phyloP scores from a whole-genome alignment of 441 rosid species.

The Cnidoscolus chayamansa region DNA sequence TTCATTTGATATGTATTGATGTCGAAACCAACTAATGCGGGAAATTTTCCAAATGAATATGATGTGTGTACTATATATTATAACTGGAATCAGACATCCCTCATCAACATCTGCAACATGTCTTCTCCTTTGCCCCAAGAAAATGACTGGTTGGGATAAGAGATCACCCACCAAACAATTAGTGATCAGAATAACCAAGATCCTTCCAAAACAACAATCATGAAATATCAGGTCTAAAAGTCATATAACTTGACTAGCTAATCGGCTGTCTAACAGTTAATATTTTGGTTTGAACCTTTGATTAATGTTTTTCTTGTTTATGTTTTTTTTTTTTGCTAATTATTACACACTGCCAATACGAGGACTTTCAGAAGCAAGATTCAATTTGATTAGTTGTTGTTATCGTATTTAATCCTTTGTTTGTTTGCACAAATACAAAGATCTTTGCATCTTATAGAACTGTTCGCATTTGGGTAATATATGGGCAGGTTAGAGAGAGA shows the following conservation, averaged over 20 bases:
- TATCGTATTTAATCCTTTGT: not conserved
- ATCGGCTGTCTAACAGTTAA: not conserved
- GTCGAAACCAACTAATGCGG: not conserved
- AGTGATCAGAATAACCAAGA: too few species aligned
- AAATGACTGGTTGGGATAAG: not conserved
- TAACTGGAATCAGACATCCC: too few species aligned
- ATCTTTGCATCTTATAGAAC: not conserved
- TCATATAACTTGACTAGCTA: slow-evolving; percentile 14
- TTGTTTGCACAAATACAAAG: not conserved
- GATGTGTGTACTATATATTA: too few species aligned
- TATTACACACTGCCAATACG: not conserved
- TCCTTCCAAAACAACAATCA: not conserved
- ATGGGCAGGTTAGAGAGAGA: too few species aligned
- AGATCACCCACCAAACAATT: too few species aligned
- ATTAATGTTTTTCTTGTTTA: not conserved
- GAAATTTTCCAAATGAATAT: too few species aligned
- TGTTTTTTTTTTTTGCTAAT: not conserved
- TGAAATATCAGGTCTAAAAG: slow-evolving; percentile 12
- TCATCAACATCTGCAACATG: not conserved
- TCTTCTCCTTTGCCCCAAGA: not conserved
- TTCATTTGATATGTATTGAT: not conserved
- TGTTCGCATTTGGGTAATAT: too few species aligned
- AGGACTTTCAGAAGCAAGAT: not conserved
- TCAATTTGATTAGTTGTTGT: not conserved
- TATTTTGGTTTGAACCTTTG: not conserved